Conservation (phyloP, 2,329 filamentous ascomycete species). For the Drechslerella stenobrocha region DNA sequence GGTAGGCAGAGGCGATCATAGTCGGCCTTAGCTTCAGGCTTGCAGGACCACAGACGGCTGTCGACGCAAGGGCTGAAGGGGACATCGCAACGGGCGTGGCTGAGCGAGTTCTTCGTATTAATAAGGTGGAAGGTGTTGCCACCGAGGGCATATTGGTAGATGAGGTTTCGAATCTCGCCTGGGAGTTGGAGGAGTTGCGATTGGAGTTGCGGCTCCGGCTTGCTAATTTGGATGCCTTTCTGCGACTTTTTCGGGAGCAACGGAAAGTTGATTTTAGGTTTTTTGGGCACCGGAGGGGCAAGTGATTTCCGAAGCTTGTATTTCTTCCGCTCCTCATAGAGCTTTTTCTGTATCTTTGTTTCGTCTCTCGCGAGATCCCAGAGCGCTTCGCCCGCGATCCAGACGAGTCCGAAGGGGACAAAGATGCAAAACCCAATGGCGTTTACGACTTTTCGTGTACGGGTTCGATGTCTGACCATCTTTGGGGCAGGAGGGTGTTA, state of each 20-base stretch:
- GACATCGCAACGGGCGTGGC: slow-evolving; percentile 25
- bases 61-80: slow-evolving; percentile 21
- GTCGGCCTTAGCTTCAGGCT: slow-evolving; percentile 12
- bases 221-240: slow-evolving; percentile 3
- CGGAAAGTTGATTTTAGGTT: slow-evolving; percentile 36
- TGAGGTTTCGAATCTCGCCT: slow-evolving; percentile 44
- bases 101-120: slow-evolving; percentile 37
- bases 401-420: slow-evolving; percentile 44
- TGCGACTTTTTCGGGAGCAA: slow-evolving; percentile 23
- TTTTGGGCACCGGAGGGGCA: slow-evolving; percentile 42
- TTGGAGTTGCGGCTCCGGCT: slow-evolving; percentile 26
- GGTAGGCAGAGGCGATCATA: slow-evolving; percentile 28
- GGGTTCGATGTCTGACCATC: slow-evolving; percentile 40
- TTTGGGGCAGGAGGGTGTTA: slow-evolving; percentile 3
- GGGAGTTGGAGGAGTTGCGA: slow-evolving; percentile 44
- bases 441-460: slow-evolving; percentile 47
- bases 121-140: slow-evolving; percentile 42
- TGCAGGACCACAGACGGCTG: slow-evolving; percentile 19
- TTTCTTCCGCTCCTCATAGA: slow-evolving; percentile 38
- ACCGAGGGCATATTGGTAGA: slow-evolving; percentile 36
- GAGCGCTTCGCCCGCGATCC: slow-evolving; percentile 42
- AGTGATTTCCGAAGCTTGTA: slow-evolving; percentile 38
- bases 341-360: slow-evolving; percentile 42
- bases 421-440: slow-evolving; percentile 46
- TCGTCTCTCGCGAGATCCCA: slow-evolving; percentile 43